A percentile compares a stretch with the other conserved stretches of the same genome.
phyloP scores from a whole-genome alignment of 352 stramenopile species.

The Phytophthora litchii region DNA sequence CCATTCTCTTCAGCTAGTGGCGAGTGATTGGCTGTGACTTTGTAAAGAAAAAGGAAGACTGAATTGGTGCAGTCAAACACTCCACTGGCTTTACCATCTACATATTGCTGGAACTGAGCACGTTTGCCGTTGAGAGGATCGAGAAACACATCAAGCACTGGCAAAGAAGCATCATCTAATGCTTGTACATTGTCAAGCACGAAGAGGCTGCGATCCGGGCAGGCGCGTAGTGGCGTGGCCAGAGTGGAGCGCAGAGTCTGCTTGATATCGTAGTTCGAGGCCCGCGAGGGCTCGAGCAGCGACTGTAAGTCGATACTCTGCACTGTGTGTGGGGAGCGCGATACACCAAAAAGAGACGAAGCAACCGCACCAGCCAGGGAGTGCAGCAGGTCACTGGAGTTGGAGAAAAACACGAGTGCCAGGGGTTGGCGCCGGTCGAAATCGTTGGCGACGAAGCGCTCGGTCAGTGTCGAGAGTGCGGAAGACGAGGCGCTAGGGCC shows the following conservation, averaged over 20 bases:
- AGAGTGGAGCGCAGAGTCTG: slow-evolving; percentile 48
- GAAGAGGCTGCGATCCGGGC: slow-evolving; percentile 57
- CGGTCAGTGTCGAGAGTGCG: slow-evolving; percentile 45
- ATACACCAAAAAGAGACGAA: slow-evolving; percentile 39
- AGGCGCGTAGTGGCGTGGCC: slow-evolving; percentile 38
- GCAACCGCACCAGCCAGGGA: slow-evolving; percentile 40
- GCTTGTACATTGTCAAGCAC: slow-evolving; percentile 57
- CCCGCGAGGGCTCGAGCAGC: slow-evolving; percentile 31
- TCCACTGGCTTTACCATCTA: slow-evolving; percentile 23
- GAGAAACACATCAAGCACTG: slow-evolving; percentile 70
- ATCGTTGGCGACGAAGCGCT: slow-evolving; percentile 57
- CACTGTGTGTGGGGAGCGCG: slow-evolving; percentile 25
- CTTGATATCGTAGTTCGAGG: slow-evolving; percentile 57
- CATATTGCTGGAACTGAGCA: slow-evolving; percentile 58
- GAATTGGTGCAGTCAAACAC: slow-evolving; percentile 60
- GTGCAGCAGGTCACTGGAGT: slow-evolving; percentile 40
- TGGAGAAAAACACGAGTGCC: slow-evolving; percentile 61
- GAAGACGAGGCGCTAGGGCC: slow-evolving; percentile 29
- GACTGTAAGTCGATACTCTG: slow-evolving; percentile 36
- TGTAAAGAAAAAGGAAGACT: slow-evolving; percentile 69
- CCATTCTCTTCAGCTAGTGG: slow-evolving; percentile 1
- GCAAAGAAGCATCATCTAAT: slow-evolving; percentile 50
- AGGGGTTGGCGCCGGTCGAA: slow-evolving; percentile 59
- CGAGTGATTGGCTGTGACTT: slow-evolving; percentile 27
- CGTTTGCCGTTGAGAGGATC: slow-evolving; percentile 73